Evolutionary conservation across 139 green algal genomes (phyloP).

Genomic region (Diplosphaera chodatii): DNA sequence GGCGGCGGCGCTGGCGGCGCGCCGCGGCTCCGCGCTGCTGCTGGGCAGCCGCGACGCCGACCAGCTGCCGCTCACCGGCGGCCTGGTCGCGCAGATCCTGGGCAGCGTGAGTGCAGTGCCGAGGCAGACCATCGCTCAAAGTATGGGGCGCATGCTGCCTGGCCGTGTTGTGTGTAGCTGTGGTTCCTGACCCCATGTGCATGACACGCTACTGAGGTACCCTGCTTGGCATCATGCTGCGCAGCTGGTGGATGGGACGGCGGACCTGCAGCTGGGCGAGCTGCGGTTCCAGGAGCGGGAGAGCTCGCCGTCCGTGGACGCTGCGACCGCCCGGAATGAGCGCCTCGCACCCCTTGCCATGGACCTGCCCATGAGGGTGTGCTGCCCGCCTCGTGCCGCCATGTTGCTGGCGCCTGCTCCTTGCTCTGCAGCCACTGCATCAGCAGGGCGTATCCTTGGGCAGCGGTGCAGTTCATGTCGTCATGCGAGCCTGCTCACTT

Average conservation of each 20-base stretch:
- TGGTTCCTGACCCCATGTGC: no score
- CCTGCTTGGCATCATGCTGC: no score
- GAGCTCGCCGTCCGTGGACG: not conserved
- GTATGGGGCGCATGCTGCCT: no score
- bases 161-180: no score
- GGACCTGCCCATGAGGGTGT: not conserved
- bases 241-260: not conserved
- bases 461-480: no score
- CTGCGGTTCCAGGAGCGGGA: not conserved
- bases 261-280: not conserved
- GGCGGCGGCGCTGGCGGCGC: not conserved
- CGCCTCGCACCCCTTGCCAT: not conserved
- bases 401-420: no score
- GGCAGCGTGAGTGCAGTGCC: not conserved
- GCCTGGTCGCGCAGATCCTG: not conserved
- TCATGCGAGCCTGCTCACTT: no score
- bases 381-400: no score
- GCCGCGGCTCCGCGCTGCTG: no score
- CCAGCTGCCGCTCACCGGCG: not conserved
- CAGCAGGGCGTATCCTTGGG: no score
- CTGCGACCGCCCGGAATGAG: not conserved
- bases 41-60: not conserved
- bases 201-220: not conserved
- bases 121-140: no score
- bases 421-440: no score